Conservation (phyloP, 1,139 yeast genomes). For the Blastobotrys arbuscula region DNA sequence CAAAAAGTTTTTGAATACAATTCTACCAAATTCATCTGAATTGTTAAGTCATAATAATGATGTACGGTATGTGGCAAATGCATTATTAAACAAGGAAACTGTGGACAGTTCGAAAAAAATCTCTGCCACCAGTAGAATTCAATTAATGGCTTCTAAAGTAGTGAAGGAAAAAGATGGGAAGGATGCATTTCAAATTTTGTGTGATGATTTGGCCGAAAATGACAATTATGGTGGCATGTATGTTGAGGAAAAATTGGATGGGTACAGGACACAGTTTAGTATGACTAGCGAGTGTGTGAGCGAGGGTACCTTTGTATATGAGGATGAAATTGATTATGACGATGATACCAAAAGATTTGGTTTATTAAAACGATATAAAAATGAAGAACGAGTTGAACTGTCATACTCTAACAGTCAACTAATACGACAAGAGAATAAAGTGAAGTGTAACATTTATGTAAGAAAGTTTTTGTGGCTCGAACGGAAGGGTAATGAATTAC, state of each 20-base stretch:
- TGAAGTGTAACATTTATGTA: neutral
- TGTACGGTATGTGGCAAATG: neutral
- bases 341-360: no score
- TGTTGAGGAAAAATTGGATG: constrained; percentile 91
- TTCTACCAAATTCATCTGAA: neutral
- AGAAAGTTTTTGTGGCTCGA: neutral
- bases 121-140: neutral
- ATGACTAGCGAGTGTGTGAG: no score
- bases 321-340: no score
- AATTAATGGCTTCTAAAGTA: no score
- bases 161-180: neutral
- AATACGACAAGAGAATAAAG: no score
- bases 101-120: neutral
- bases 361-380: no score
- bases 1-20: constrained; percentile 58
- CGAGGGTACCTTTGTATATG: no score
- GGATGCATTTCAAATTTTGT: neutral
- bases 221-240: constrained; percentile 23
- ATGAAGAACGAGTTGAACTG: no score
- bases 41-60: neutral
- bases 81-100: neutral
- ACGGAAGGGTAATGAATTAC: neutral
- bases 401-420: no score
- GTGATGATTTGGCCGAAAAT: neutral
- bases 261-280: constrained; percentile 81